Evolutionary conservation across 441 rosid species (phyloP).

Genomic region (Metrosideros polymorpha): DNA sequence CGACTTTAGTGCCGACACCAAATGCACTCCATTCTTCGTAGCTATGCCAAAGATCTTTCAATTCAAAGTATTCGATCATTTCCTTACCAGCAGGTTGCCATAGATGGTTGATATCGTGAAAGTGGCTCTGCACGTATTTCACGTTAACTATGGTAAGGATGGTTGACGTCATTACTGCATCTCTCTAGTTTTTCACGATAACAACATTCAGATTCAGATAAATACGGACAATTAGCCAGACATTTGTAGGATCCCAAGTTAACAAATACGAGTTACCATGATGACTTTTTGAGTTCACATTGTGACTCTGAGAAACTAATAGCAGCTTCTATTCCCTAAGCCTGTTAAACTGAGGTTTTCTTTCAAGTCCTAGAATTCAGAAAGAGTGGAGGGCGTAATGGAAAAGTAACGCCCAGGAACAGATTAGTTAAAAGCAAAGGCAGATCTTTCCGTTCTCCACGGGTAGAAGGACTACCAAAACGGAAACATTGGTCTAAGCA

Average conservation of each 20-base stretch:
- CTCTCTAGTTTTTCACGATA: background rate
- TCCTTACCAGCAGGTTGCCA: slow-evolving; percentile 47
- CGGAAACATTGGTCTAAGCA: background rate
- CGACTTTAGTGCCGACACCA: slow-evolving; percentile 39
- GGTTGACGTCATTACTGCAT: background rate
- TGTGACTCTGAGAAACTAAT: background rate
- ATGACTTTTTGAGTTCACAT: background rate
- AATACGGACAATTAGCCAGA: background rate
- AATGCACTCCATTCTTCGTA: slow-evolving; percentile 70
- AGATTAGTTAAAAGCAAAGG: background rate
- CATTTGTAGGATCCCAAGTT: background rate
- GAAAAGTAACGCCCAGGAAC: background rate
- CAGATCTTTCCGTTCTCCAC: background rate
- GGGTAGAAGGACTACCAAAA: background rate
- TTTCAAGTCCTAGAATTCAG: background rate
- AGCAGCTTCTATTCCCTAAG: background rate
- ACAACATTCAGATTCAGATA: background rate
- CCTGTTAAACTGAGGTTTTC: background rate
- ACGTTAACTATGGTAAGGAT: background rate
- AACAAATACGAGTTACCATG: background rate
- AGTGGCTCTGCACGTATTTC: background rate
- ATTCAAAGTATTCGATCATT: slow-evolving; percentile 32
- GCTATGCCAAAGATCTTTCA: slow-evolving; percentile 61
- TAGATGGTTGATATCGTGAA: slow-evolving; percentile 12
- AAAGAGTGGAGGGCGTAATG: background rate